Conservation (phyloP, 306 rosid species). For the Clitoria ternatea region DNA sequence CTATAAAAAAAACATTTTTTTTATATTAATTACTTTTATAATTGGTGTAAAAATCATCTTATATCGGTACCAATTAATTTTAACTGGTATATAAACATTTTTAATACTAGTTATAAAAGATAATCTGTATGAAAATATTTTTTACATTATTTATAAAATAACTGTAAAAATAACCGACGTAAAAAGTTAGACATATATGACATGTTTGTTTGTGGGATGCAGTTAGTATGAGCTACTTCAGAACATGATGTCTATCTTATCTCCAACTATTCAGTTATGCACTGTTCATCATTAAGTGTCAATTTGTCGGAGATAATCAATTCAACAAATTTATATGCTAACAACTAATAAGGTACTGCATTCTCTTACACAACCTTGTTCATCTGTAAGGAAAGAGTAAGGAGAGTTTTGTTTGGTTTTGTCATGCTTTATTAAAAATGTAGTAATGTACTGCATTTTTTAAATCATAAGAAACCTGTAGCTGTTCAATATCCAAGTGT, state of each 20-base stretch:
- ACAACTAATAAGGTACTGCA: constrained; percentile 75
- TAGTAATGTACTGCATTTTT: neutral
- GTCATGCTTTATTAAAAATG: neutral
- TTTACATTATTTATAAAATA: no score
- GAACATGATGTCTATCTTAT: constrained; percentile 80
- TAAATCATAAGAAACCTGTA: neutral
- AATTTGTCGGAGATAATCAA: constrained; percentile 71
- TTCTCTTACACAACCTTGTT: constrained; percentile 11
- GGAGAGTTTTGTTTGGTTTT: neutral
- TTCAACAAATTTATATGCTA: no score
- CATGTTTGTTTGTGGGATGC: constrained; percentile 22
- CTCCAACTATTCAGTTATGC: constrained; percentile 72
- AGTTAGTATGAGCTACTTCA: constrained; percentile 91
- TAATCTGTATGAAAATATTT: no score
- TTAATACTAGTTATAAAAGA: no score
- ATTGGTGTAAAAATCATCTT: no score
- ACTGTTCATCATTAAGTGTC: constrained; percentile 76
- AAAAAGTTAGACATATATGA: no score
- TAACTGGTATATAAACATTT: no score
- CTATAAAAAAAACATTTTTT: no score
- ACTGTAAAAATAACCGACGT: no score
- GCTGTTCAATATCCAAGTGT: neutral
- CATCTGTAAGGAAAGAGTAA: neutral
- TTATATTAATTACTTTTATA: no score
- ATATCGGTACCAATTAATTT: no score